A percentile compares a stretch with the other conserved stretches of the same genome.
phyloP scores from a whole-genome alignment of 208 protist species.

The Phytomonas sp. region DNA sequence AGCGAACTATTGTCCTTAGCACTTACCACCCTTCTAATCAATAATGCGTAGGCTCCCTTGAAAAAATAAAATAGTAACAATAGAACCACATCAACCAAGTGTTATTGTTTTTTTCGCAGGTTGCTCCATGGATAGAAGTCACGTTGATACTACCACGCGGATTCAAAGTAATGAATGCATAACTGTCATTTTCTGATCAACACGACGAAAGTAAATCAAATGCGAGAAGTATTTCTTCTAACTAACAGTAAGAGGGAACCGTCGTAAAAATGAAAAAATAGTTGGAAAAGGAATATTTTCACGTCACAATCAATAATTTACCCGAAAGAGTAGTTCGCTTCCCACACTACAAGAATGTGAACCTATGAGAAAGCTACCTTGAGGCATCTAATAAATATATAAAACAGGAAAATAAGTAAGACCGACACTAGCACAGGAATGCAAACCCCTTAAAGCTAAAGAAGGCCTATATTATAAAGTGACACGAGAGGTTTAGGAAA shows the following conservation, averaged over 20 bases:
- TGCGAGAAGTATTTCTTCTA: background rate
- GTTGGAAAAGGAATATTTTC: background rate
- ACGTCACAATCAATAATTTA: background rate
- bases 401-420: background rate
- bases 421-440: background rate
- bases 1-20: background rate
- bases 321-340: background rate
- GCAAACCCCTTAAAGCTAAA: background rate
- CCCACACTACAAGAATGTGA: background rate
- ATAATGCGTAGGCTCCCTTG: background rate
- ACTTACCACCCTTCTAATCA: background rate
- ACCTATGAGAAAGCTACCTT: background rate
- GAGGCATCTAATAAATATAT: background rate
- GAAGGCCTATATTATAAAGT: background rate
- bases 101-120: background rate
- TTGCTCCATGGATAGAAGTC: too few relatives aligned
- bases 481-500: background rate
- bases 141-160: background rate
- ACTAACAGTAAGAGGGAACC: background rate
- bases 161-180: background rate
- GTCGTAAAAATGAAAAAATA: slow-evolving; percentile 1
- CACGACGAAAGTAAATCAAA: background rate
- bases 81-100: background rate
- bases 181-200: background rate
- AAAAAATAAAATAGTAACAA: background rate